Conservation (phyloP, 306 rosid species). For the Betula pendula region DNA sequence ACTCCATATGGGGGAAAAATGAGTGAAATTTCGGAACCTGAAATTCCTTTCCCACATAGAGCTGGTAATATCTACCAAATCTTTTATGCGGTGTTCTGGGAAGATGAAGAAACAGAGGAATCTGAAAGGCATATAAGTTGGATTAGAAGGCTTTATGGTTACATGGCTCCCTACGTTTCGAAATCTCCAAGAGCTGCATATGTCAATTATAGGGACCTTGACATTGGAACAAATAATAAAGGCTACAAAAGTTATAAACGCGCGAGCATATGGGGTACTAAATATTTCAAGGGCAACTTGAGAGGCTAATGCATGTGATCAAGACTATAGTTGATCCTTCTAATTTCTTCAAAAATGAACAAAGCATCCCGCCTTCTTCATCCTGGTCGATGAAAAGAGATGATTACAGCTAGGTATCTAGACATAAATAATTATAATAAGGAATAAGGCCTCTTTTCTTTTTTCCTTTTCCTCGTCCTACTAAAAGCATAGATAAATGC, state of each 20-base stretch:
- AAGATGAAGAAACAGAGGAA: background rate
- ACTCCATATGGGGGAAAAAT: constrained; percentile 27
- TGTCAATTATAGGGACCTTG: constrained; percentile 3
- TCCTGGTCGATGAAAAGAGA: no score
- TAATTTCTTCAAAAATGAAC: constrained; percentile 2
- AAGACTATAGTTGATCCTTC: background rate
- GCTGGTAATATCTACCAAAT: constrained; percentile 24
- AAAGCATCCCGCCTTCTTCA: background rate
- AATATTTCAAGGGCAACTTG: background rate
- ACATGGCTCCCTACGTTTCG: constrained; percentile 10
- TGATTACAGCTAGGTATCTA: no score
- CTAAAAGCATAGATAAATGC: no score
- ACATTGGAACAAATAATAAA: background rate
- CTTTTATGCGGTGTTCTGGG: constrained; percentile 16
- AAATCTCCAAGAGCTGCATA: constrained; percentile 5
- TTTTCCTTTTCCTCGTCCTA: no score
- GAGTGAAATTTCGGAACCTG: constrained; percentile 19
- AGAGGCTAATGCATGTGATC: background rate
- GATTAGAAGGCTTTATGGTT: constrained; percentile 1
- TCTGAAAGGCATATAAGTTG: constrained; percentile 2
- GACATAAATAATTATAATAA: no score
- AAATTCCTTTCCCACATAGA: constrained; percentile 27
- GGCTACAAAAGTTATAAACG: background rate
- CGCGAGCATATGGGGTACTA: background rate
- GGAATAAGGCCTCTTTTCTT: no score